Evolutionary conservation across 345 rosid species (phyloP).

Genomic region (Dipteronia dyeriana): DNA sequence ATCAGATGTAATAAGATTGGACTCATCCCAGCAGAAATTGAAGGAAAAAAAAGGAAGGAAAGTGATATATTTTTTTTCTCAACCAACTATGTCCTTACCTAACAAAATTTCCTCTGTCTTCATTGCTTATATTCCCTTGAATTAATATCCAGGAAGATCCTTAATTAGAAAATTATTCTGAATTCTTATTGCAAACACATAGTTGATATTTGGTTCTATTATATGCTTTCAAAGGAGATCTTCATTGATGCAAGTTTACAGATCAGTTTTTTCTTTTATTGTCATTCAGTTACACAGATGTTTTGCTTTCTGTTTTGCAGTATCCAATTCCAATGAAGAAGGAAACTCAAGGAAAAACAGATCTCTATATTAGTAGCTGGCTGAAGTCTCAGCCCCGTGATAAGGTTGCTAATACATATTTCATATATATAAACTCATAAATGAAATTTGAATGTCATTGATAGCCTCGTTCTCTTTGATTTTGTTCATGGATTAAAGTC

Average conservation of each 20-base stretch:
- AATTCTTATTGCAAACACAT: not conserved
- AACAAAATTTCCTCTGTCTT: not conserved
- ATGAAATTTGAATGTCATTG: not conserved
- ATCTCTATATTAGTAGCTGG: conserved; percentile 83
- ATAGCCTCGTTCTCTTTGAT: not conserved
- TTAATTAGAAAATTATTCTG: not conserved
- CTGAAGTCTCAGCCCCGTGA: conserved; percentile 77
- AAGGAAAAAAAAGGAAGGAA: not conserved
- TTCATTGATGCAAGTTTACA: not conserved
- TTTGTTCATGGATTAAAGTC: conserved; percentile 11
- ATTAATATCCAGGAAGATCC: conserved; percentile 5
- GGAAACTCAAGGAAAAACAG: conserved; percentile 90
- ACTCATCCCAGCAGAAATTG: not conserved
- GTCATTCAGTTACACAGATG: conserved; percentile 13
- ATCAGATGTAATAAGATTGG: not conserved
- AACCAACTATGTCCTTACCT: not conserved
- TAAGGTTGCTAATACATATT: conserved; percentile 50
- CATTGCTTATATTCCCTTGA: not conserved
- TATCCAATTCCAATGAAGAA: conserved; percentile 80
- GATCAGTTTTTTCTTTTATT: not conserved
- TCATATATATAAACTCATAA: not conserved
- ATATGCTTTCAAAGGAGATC: not conserved
- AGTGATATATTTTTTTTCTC: too few species aligned
- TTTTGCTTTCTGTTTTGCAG: conserved; percentile 34
- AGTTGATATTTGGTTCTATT: not conserved